A percentile compares a stretch with the other conserved stretches of the same genome.
Conservation (phyloP, 257 asterid species). For the Linderniella brevidens region DNA sequence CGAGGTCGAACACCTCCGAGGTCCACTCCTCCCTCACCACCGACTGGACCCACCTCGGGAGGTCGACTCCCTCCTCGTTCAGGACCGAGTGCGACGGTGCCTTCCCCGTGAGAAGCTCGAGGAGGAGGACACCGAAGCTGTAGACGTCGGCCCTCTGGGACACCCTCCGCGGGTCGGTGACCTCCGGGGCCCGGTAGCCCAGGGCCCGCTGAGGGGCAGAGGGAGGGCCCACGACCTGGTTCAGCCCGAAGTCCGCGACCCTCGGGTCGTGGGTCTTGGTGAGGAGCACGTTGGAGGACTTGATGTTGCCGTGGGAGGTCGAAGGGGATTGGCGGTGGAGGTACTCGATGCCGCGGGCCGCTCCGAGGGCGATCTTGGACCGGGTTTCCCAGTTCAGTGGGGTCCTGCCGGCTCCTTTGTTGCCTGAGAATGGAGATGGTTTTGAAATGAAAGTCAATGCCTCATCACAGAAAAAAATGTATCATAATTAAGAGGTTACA, state of each 20-base stretch:
- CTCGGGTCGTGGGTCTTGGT: conserved; percentile 51
- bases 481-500: background rate
- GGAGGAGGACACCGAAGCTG: conserved; percentile 49
- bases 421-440: conserved; percentile 24
- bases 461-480: no score
- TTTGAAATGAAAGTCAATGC: conserved; percentile 7
- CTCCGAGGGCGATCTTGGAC: conserved; percentile 52
- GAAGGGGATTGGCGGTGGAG: conserved; percentile 43
- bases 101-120: conserved; percentile 76
- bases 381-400: conserved; percentile 65
- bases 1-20: conserved; percentile 63
- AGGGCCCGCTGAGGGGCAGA: conserved; percentile 55
- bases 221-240: conserved; percentile 50
- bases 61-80: conserved; percentile 69
- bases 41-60: conserved; percentile 78
- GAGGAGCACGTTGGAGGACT: conserved; percentile 68
- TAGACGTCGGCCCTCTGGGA: conserved; percentile 64
- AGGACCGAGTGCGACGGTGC: conserved; percentile 65
- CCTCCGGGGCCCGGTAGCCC: conserved; percentile 80
- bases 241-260: conserved; percentile 61
- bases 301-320: conserved; percentile 62
- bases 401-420: conserved; percentile 63
- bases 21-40: conserved; percentile 70
- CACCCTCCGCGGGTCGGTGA: conserved; percentile 54
- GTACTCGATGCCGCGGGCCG: conserved; percentile 60